Evolutionary conservation across 108 stramenopile species (phyloP).

Genomic region (Conticribra guillardii): DNA sequence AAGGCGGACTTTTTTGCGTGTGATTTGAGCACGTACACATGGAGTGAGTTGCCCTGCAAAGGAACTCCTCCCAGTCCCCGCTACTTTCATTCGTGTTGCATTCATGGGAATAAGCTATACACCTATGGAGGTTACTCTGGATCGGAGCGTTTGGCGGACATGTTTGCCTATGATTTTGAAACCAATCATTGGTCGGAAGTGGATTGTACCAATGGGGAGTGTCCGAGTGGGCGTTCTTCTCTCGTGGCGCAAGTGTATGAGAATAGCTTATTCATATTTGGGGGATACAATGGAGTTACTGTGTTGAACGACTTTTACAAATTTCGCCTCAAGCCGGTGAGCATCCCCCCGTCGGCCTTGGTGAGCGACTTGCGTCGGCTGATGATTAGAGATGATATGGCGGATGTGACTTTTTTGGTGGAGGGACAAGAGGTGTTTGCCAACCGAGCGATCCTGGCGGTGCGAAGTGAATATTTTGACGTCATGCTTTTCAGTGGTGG

Average conservation of each 20-base stretch:
- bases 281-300: conserved; percentile 84
- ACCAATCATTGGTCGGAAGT: conserved; percentile 81
- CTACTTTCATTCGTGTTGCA: conserved; percentile 95
- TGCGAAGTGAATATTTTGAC: conserved; percentile 93
- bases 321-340: conserved; percentile 84
- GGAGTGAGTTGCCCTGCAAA: conserved; percentile 86
- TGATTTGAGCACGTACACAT: conserved; percentile 83
- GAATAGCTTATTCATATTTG: conserved; percentile 88
- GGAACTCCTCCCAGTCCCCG: conserved; percentile 87
- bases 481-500: conserved; percentile 87
- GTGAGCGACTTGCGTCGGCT: conserved; percentile 81
- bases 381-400: conserved; percentile 72
- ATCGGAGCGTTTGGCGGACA: conserved; percentile 86
- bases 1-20: conserved; percentile 93
- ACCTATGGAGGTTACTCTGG: conserved; percentile 94
- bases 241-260: conserved; percentile 92
- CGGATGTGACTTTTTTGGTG: conserved; percentile 93
- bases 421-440: conserved; percentile 89
- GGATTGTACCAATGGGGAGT: conserved; percentile 62
- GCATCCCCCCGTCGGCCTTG: conserved; percentile 76
- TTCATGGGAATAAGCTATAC: conserved; percentile 87
- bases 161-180: conserved; percentile 84
- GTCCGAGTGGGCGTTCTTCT: conserved; percentile 87
- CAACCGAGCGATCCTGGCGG: conserved; percentile 87
- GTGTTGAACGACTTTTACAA: conserved; percentile 96